A percentile compares a stretch with the other conserved stretches of the same genome.
phyloP scores from a whole-genome alignment of 1,284 basidiomycete species.

The Macrocystidia cucumis region DNA sequence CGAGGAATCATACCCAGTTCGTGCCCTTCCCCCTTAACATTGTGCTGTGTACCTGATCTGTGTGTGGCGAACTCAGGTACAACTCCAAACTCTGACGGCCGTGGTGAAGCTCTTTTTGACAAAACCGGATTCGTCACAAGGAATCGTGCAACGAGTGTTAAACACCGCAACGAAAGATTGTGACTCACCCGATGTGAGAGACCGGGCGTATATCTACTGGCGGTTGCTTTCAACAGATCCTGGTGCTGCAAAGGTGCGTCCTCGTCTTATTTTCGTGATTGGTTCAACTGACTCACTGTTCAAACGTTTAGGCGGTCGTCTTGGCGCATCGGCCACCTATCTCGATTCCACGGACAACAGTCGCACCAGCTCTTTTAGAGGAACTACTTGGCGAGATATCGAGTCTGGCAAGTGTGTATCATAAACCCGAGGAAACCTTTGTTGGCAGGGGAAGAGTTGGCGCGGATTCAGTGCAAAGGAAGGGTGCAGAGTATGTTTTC shows the following conservation, averaged over 20 bases:
- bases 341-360: conserved; percentile 84
- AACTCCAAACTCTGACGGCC: conserved; percentile 92
- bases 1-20: conserved; percentile 87
- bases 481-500: conserved; percentile 55
- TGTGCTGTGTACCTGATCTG: conserved; percentile 1
- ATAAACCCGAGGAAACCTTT: conserved; percentile 92
- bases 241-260: conserved; percentile 80
- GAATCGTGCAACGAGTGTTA: conserved; percentile 83
- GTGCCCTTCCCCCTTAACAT: conserved; percentile 14
- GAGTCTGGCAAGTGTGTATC: conserved; percentile 87
- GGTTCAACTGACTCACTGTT: conserved; percentile 3
- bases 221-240: conserved; percentile 89
- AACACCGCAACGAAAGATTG: conserved; percentile 95
- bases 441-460: conserved; percentile 81
- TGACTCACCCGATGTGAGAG: conserved; percentile 95
- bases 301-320: conserved; percentile 67
- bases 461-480: conserved; percentile 74
- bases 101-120: conserved; percentile 96
- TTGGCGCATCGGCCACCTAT: conserved; percentile 91
- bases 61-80: conserved; percentile 46
- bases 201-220: conserved; percentile 97
- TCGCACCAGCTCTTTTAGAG: conserved; percentile 86
- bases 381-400: conserved; percentile 89
- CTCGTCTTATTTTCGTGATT: not conserved
- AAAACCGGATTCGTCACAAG: conserved; percentile 89